phyloP scores from a whole-genome alignment of 2,329 filamentous ascomycete species.

The Beauveria rudraprayagi region DNA sequence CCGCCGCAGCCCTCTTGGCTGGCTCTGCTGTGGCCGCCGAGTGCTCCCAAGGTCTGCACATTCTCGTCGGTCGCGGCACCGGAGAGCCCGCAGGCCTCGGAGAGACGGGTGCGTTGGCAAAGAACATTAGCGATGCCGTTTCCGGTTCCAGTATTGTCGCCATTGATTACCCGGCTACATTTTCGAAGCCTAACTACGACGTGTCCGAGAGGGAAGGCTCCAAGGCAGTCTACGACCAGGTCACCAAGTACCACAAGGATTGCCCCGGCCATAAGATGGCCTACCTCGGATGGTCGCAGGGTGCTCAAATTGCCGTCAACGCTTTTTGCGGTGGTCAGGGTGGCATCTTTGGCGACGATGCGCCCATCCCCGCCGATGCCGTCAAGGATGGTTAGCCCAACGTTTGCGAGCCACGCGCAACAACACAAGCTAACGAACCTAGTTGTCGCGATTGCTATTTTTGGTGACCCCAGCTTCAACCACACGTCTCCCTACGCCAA shows the following conservation, averaged over 20 bases:
- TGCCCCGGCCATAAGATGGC: slow-evolving; percentile 34
- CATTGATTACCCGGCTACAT: slow-evolving; percentile 31
- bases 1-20: slow-evolving; percentile 13
- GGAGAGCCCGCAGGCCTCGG: slow-evolving; percentile 27
- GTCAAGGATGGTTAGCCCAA: slow-evolving; percentile 26
- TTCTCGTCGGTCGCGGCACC: slow-evolving; percentile 33
- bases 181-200: slow-evolving; percentile 24
- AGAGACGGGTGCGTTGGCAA: slow-evolving; percentile 24
- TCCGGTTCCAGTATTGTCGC: slow-evolving; percentile 26
- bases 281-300: slow-evolving; percentile 36
- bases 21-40: slow-evolving; percentile 20
- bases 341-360: slow-evolving; percentile 19
- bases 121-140: slow-evolving; percentile 24
- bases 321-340: slow-evolving; percentile 30
- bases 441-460: slow-evolving; percentile 34
- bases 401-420: background rate
- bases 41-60: slow-evolving; percentile 31
- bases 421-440: slow-evolving; percentile 9
- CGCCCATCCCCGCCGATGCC: slow-evolving; percentile 19
- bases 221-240: slow-evolving; percentile 21
- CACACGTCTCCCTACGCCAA: slow-evolving; percentile 27
- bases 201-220: slow-evolving; percentile 28
- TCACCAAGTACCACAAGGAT: slow-evolving; percentile 24
- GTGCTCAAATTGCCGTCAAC: slow-evolving; percentile 31
- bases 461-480: slow-evolving; percentile 34